phyloP scores from a whole-genome alignment of 805 yeast genomes.

The Cyberlindnera japonica region DNA sequence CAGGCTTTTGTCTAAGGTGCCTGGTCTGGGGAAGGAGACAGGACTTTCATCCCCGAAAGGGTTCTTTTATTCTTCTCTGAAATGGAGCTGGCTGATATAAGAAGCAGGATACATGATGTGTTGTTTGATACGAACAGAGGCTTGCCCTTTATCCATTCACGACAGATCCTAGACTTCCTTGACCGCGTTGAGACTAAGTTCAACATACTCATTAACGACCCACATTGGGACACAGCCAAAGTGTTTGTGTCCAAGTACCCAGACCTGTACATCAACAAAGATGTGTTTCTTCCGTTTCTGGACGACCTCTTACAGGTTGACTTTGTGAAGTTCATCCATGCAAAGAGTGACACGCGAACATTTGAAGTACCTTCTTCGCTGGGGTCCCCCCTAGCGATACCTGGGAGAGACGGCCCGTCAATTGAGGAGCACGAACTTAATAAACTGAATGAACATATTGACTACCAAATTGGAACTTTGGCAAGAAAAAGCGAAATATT shows the following conservation, averaged over 20 bases:
- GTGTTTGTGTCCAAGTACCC: slow-evolving; percentile 15
- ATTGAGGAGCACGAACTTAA: slow-evolving; percentile 7
- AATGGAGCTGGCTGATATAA: slow-evolving; percentile 5
- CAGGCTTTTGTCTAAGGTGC: no score
- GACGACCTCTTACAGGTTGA: slow-evolving; percentile 18
- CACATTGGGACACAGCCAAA: slow-evolving; percentile 14
- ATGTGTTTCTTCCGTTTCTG: slow-evolving; percentile 13
- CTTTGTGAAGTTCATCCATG: slow-evolving; percentile 12
- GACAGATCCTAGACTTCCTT: slow-evolving; percentile 15
- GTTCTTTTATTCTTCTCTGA: not conserved
- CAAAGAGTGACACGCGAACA: slow-evolving; percentile 9
- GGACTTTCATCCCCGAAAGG: no score
- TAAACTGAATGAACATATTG: slow-evolving; percentile 6
- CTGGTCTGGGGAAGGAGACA: no score
- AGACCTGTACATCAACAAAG: slow-evolving; percentile 11
- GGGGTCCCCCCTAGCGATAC: slow-evolving; percentile 15
- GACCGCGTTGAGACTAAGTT: slow-evolving; percentile 16
- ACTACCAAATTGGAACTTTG: slow-evolving; percentile 6
- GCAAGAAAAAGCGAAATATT: not conserved
- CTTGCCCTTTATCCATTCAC: slow-evolving; percentile 11
- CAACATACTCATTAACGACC: slow-evolving; percentile 11
- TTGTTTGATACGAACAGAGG: slow-evolving; percentile 14
- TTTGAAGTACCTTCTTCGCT: slow-evolving; percentile 13
- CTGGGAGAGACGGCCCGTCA: slow-evolving; percentile 1
- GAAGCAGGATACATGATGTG: slow-evolving; percentile 11